Percentiles rank a stretch among this genome's conserved stretches.
Conservation (phyloP, 2,329 filamentous ascomycete species). For the Allantophomopsis cytisporea region DNA sequence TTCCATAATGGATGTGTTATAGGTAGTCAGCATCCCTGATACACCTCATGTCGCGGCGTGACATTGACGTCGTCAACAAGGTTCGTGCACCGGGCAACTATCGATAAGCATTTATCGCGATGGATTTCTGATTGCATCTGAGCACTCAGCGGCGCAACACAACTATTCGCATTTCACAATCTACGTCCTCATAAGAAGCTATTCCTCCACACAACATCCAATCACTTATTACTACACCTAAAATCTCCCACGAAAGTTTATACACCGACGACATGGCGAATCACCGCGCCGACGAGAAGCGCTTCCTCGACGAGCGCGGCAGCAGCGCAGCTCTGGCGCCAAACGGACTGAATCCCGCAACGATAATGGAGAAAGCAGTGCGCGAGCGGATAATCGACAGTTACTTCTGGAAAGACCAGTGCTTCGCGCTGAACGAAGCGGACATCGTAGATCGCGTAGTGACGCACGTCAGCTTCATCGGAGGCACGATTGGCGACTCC, state of each 20-base stretch:
- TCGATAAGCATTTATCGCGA: conserved; percentile 18
- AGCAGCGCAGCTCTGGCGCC: conserved; percentile 62
- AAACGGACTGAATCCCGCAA: conserved; percentile 86
- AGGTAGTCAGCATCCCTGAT: background rate
- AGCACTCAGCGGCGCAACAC: too few species aligned
- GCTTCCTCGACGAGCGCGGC: conserved; percentile 84
- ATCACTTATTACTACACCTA: too few species aligned
- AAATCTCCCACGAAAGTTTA: too few species aligned
- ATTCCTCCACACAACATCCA: too few species aligned
- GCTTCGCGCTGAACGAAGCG: conserved; percentile 82
- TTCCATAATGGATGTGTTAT: background rate
- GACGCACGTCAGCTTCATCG: conserved; percentile 68
- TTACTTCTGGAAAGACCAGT: conserved; percentile 98
- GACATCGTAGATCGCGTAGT: conserved; percentile 81
- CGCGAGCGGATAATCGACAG: conserved; percentile 90
- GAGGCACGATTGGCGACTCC: conserved; percentile 71
- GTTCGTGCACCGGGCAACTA: conserved; percentile 28
- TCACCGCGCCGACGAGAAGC: conserved; percentile 68
- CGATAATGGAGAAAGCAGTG: conserved; percentile 89
- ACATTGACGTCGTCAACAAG: conserved; percentile 4
- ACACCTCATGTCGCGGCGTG: too few species aligned
- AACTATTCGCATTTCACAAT: background rate
- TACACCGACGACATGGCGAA: conserved; percentile 18
- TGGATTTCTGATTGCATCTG: background rate
- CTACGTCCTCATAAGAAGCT: too few species aligned